Evolutionary conservation across 371 early-diverging fungal species (phyloP).

Genomic region (Mortierella sp.): DNA sequence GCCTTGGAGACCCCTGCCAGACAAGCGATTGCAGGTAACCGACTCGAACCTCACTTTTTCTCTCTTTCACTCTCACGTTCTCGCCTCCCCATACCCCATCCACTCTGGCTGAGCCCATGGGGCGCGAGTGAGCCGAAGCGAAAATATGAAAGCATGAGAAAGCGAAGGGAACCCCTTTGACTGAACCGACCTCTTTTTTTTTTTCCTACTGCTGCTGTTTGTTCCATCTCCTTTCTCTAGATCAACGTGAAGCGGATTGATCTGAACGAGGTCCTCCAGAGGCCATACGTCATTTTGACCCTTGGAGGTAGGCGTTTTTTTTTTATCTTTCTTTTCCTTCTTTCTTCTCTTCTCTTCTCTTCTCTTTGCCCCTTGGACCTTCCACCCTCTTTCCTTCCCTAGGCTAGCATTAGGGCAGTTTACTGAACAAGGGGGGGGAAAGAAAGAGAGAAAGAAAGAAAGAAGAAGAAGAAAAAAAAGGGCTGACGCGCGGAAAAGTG

Average conservation of each 20-base stretch:
- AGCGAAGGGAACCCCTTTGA: not conserved
- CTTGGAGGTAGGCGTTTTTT: conserved; percentile 47
- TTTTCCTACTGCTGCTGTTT: not conserved
- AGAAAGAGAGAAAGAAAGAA: not conserved
- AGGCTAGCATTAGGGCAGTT: too few relatives aligned
- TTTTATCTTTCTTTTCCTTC: not conserved
- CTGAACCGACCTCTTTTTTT: not conserved
- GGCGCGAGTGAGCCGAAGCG: not conserved
- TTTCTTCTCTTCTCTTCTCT: too few relatives aligned
- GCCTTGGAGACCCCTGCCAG: conserved; percentile 49
- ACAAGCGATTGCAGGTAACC: conserved; percentile 44
- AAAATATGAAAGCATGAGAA: not conserved
- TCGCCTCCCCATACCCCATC: not conserved
- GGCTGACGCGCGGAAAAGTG: too few relatives aligned
- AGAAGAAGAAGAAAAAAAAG: not conserved
- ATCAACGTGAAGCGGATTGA: conserved; percentile 51
- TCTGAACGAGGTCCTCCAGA: conserved; percentile 40
- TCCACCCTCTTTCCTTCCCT: not conserved
- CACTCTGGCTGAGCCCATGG: not conserved
- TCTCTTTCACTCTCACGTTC: not conserved
- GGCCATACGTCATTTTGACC: conserved; percentile 50
- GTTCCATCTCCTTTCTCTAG: conserved; percentile 7
- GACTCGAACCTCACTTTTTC: not conserved
- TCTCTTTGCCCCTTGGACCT: not conserved
- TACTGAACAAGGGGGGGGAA: too few relatives aligned